Conservation (phyloP, 2,329 filamentous ascomycete genomes). For the Colletotrichum camelliae region DNA sequence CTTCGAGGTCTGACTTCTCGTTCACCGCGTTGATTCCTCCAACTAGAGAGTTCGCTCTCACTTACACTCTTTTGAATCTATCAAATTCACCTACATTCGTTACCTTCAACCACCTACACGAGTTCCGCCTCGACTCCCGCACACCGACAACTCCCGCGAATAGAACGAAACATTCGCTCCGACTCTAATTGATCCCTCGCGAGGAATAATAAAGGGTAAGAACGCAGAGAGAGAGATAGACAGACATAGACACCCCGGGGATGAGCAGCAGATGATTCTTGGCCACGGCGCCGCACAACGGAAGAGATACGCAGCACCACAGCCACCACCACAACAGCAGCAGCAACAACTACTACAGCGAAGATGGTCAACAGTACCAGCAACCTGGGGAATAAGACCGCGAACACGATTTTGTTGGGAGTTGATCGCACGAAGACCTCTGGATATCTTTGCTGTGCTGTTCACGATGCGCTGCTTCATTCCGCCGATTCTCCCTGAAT, state of each 20-base stretch:
- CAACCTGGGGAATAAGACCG: not conserved
- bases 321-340: not conserved
- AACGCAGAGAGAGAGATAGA: not conserved
- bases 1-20: conserved; percentile 17
- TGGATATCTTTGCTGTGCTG: not conserved
- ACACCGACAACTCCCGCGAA: not conserved
- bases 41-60: conserved; percentile 24
- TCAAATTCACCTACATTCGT: conserved; percentile 17
- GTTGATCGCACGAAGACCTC: not conserved
- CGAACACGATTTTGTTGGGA: not conserved
- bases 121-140: conserved; percentile 1
- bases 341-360: not conserved
- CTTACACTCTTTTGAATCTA: conserved; percentile 22
- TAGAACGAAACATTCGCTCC: not conserved
- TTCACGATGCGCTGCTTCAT: not conserved
- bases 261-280: not conserved
- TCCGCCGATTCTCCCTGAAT: not conserved
- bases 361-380: not conserved
- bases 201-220: conserved; percentile 12
- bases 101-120: conserved; percentile 1
- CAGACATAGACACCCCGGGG: not conserved
- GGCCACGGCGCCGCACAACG: not conserved
- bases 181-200: not conserved
- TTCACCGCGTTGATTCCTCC: conserved; percentile 22
- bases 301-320: not conserved